These are phyloP conservation scores for Hirschioporus abietinus DNA, from an alignment of 768 basidiomycete genomes.

Conservation along the genomic window DNA sequence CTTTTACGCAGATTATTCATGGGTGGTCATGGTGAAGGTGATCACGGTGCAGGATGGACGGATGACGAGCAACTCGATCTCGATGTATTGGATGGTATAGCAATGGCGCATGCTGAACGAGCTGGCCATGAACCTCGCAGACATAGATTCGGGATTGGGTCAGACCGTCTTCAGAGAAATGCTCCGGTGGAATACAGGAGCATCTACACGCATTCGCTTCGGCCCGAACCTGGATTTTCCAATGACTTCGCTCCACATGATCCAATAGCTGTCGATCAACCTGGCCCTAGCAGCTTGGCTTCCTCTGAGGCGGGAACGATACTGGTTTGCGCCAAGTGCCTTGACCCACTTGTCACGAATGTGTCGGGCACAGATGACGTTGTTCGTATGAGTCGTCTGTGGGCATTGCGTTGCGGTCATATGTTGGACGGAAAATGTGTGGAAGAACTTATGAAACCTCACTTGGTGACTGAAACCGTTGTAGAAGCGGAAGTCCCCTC, in stretches of 20 bases:
- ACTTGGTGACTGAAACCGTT: constrained; percentile 8
- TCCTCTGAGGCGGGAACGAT: constrained; percentile 31
- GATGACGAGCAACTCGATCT: neutral
- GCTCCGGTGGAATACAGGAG: constrained; percentile 33
- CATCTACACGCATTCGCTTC: constrained; percentile 60
- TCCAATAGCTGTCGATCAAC: neutral
- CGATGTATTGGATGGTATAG: neutral
- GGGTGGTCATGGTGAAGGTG: constrained; percentile 8
- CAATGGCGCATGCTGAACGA: neutral
- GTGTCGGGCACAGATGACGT: constrained; percentile 39
- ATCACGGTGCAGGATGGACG: constrained; percentile 4
- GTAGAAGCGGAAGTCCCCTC: neutral
- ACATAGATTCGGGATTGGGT: constrained; percentile 15
- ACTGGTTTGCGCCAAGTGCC: constrained; percentile 64
- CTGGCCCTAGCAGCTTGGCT: constrained; percentile 3
- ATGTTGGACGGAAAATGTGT: constrained; percentile 75
- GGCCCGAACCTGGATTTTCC: constrained; percentile 57
- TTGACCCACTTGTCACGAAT: constrained; percentile 55
- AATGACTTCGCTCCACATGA: constrained; percentile 50
- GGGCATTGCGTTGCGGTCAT: constrained; percentile 75
- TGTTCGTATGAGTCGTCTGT: constrained; percentile 44
- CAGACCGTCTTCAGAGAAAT: constrained; percentile 20
- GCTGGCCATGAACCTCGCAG: neutral
- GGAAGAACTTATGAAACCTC: constrained; percentile 48
- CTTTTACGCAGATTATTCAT: constrained; percentile 10